Evolutionary conservation across 2,329 filamentous ascomycete genomes (phyloP).

Genomic region (Penicillium sp.): DNA sequence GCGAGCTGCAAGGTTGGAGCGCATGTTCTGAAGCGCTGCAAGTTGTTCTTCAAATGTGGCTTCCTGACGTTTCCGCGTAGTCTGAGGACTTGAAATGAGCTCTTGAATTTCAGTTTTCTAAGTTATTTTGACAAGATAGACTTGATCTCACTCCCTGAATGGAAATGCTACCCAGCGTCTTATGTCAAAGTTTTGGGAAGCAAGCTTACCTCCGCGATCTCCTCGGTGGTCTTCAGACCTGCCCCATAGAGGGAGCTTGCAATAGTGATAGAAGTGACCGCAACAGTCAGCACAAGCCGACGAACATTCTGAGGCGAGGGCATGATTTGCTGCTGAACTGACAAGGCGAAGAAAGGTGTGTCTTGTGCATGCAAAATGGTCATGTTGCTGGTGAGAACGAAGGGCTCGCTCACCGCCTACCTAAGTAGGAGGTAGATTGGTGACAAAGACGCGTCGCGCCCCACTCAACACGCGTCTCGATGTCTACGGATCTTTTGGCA

Average conservation of each 20-base stretch:
- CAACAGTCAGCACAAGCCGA: slow-evolving; percentile 49
- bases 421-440: slow-evolving; percentile 6
- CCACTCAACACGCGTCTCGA: slow-evolving; percentile 5
- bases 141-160: not conserved
- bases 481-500: too few species aligned
- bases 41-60: slow-evolving; percentile 51
- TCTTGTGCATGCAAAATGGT: not conserved
- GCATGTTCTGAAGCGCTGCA: slow-evolving; percentile 46
- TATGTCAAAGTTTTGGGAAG: not conserved
- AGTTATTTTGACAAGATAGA: not conserved
- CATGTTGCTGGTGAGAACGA: slow-evolving; percentile 3
- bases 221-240: slow-evolving; percentile 49
- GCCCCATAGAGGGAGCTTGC: slow-evolving; percentile 57
- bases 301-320: slow-evolving; percentile 36
- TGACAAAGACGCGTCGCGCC: slow-evolving; percentile 23
- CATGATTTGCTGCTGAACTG: slow-evolving; percentile 12
- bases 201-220: slow-evolving; percentile 46
- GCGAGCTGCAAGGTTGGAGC: slow-evolving; percentile 46
- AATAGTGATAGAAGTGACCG: slow-evolving; percentile 52
- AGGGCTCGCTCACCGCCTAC: slow-evolving; percentile 24
- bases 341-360: too few species aligned
- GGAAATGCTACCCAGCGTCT: not conserved
- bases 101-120: too few species aligned
- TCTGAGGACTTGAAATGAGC: slow-evolving; percentile 23
- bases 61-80: slow-evolving; percentile 44